Base-by-base conservation (phyloP, 2,329 filamentous ascomycete species). In the Drechslerella stenobrocha region DNA sequence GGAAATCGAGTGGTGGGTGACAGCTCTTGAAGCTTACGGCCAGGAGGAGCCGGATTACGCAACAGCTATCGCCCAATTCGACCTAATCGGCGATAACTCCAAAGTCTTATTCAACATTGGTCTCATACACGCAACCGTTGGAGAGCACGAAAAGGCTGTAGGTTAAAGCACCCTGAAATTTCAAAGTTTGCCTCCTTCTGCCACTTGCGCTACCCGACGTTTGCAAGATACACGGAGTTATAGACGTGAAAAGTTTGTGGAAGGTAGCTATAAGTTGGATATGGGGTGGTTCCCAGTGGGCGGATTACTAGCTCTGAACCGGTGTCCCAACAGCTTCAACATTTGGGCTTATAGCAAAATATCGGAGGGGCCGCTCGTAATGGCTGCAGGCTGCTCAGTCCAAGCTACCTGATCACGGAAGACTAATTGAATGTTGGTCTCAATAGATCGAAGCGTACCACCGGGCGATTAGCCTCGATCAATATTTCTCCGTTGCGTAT, bases 1-100 rank as follows among this genome's bases (percentile, higher is more conserved):
- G 91, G 93, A 98, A 87, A 98, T 98, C 78, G 92, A 97, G 80
- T 95, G 90, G 48, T 98, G 93, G 93, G 93, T 97, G 73, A 81
- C 87, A 76, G 93, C 93, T 77, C 84, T 98, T 57, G 85, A 81
- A 73, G 87, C 87, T 76, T 98, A 98, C 79, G 93, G 98, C 79
- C 92, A 92, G 79, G 95, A 96, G 79, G 90, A 97, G 75, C 97
- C 95, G 77, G 92, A 97, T 75, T 97, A 95, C 78, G 92, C 96
- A 75, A 88, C 91, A 72, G 86, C 93, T 26, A 79, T 97, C 70
- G 83, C 81, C 73, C 84, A 88, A 69, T 98, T 98, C 75, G 88
- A 89, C 70, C 83, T 82, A 72, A 96, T 98, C 74, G 83, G 88
- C 70, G 93, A 97, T 76, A 98, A 93, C 0, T 96, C 93, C 73